Evolutionary conservation across 164 flowering plant genomes (phyloP).

Genomic region (Magnolia officinalis): DNA sequence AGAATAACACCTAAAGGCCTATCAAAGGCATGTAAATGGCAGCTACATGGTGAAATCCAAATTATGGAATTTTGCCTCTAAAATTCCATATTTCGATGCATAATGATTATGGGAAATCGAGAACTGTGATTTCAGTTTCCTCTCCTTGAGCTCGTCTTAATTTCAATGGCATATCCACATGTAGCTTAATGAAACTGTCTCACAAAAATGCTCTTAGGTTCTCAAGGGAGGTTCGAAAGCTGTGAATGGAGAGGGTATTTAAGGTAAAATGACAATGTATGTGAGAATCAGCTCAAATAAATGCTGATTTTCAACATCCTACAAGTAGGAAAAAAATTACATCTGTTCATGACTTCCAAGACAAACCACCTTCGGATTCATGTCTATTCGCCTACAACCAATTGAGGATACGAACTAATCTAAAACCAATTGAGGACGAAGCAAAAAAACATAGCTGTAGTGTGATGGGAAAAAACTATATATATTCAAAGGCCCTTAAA

Average conservation of each 20-base stretch:
- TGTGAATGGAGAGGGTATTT: neutral
- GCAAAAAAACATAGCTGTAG: neutral
- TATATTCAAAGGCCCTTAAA: neutral
- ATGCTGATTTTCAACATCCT: neutral
- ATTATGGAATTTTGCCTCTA: too few relatives aligned
- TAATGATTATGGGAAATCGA: too few relatives aligned
- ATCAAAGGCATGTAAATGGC: too few relatives aligned
- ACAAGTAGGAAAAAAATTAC: neutral
- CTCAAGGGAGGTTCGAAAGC: too few relatives aligned
- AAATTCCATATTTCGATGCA: too few relatives aligned
- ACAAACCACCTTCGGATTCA: neutral
- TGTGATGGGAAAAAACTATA: neutral
- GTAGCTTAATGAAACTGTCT: too few relatives aligned
- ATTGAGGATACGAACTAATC: neutral
- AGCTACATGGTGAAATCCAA: too few relatives aligned
- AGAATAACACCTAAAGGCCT: too few relatives aligned
- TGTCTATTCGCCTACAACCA: conserved; percentile 3
- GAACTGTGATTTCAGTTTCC: too few relatives aligned
- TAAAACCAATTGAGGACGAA: neutral
- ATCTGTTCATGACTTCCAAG: neutral
- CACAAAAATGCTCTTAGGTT: too few relatives aligned
- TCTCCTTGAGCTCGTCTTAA: too few relatives aligned
- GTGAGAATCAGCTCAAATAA: neutral
- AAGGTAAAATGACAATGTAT: neutral
- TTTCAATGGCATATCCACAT: too few relatives aligned